Evolutionary conservation across 139 green algal genomes (phyloP), one percentile per base, ranked within the genome.

Genomic region (Yamagishiella unicocca): DNA sequence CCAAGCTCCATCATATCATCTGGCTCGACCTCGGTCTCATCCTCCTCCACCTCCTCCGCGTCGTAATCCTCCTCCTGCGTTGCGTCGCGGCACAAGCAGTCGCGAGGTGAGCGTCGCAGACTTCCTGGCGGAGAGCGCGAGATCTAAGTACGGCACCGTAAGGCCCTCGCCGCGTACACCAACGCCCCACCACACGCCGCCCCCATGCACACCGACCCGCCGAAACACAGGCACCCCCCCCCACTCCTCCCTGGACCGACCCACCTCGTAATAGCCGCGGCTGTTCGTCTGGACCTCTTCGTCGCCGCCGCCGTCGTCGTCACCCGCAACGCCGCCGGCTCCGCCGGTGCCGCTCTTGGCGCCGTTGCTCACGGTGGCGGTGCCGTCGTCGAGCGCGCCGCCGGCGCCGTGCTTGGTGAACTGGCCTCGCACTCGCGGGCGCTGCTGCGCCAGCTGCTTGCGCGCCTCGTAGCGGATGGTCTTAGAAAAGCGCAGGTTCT

Each of bases 391-490:
- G 31, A 45, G 22, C 58, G 66, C 66, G 2, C 46, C 46, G 29
- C 42, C 55, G 8, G 14, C 35, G 50, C 42, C 87, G 58, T 88
- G 68, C 84, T 89, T 89, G 29, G 91, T 93, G 82, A 96, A 96
- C 89, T 96, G 93, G 17, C 94, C 94, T 25, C 90, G 91, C 10
- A 96, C 85, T 2, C 94, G 89, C 2, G 93, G 93, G 19, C 94
- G 85, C 22, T 84, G 71, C 71, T 95, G 80, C 27, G 94, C 94
- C 72, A 95, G 89, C 78, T 92, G 88, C 89, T 96, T 96, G 42
- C 94, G 89, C 58, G 67, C 92, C 89, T 95, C 92, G 70, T 96
- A 96, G 55, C 94, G 89, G n/a, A 96, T 94, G 43, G 93, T 95
- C 83, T 92, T 94, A 2, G 88, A 88, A 72, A 94, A 95, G 77